Conservation (phyloP, 306 rosid genomes). For the Cucurbita pepo region DNA sequence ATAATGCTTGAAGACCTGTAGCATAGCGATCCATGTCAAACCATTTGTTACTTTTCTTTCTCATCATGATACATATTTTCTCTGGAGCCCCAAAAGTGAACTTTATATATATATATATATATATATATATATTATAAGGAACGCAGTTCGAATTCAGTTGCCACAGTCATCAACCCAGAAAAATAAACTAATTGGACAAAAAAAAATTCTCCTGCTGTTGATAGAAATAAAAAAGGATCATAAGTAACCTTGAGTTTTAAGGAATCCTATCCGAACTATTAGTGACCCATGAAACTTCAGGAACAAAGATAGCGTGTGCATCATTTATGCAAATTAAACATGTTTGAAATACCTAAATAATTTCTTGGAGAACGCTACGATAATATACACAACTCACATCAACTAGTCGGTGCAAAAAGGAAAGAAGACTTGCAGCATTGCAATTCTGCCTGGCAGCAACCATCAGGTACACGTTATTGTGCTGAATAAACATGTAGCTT, state of each 20-base stretch:
- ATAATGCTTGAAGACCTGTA: constrained; percentile 92
- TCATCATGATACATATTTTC: neutral
- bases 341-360: neutral
- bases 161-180: neutral
- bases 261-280: neutral
- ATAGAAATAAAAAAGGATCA: neutral
- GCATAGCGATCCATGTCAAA: constrained; percentile 8
- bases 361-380: neutral
- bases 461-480: constrained; percentile 85
- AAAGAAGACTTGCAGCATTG: constrained; percentile 93
- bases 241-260: neutral
- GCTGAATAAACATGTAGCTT: constrained; percentile 89
- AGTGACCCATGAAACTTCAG: neutral
- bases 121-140: neutral
- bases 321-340: neutral
- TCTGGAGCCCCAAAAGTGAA: neutral
- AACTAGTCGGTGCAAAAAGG: constrained; percentile 76
- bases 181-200: neutral
- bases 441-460: constrained; percentile 87
- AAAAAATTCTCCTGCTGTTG: neutral
- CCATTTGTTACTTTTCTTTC: neutral
- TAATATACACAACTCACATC: constrained; percentile 44
- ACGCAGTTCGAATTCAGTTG: neutral
- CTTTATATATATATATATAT: too few species aligned
- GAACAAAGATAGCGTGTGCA: neutral